Base-by-base conservation (phyloP, 352 stramenopile species). In the Plasmopara muralis region DNA sequence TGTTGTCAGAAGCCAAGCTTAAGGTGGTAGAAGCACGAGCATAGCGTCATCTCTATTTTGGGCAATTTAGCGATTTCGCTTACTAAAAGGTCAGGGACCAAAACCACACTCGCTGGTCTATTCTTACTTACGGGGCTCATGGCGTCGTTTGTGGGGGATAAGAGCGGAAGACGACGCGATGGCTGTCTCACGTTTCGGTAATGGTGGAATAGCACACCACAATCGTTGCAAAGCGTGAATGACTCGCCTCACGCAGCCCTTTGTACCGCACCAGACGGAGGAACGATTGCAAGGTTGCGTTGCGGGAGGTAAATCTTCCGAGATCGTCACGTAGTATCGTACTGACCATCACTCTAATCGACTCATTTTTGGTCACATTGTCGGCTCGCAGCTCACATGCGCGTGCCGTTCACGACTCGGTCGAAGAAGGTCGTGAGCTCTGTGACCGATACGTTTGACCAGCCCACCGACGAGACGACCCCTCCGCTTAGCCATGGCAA, bases 341-440 rank as follows among this genome's bases (percentile, higher is more conserved):
- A 29, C 40, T 57, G 39, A 30, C 29, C 39, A 14, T 25, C 8
- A 30, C 29, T 50, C 48, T n/a, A 39, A 55, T 31, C 54, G 43
- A 51, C 38, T 55, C 51, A 41, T 30, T 40, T 31, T 33, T 53
- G 39, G 42, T 59, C 34, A n/a, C 40, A 35, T 54, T 61, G 33
- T 64, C 9, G 47, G 15, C 33, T 14, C 38, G 12, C 38, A 77
- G 68, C 69, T 16, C 56, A 64, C 20, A 80, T 79, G 43, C 63
- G 63, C 6, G 71, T 73, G 43, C 73, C 73, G 30, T 73, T 84
- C 46, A 45, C 60, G 9, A 55, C 47, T 16, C 54, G 50, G 41
- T 25, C 57, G 16, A 77, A 74, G 42, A 78, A 77, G 49, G 45
- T 61, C 4, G 43, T 55, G 44, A 42, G 28, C 41, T 56, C 45